Conservation (phyloP, 2,329 filamentous ascomycete species). For the Pseudomassariella vexata region DNA sequence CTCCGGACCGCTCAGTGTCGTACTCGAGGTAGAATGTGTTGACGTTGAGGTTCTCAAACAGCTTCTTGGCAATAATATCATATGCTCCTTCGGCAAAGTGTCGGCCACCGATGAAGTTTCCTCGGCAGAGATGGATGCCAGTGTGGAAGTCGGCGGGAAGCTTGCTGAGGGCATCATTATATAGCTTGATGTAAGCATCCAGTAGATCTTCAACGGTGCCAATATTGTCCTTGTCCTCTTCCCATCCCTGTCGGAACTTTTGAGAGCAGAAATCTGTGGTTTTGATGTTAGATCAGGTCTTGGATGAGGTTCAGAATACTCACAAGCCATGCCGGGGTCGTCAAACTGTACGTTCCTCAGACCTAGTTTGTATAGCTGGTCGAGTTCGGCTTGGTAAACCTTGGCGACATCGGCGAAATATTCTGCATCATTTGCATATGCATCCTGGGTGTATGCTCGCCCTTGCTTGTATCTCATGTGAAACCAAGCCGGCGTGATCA, state of each 20-base stretch:
- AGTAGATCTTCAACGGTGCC: slow-evolving; percentile 65
- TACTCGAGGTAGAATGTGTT: slow-evolving; percentile 67
- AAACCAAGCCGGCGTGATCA: slow-evolving; percentile 48
- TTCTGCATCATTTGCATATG: slow-evolving; percentile 51
- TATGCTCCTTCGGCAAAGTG: slow-evolving; percentile 64
- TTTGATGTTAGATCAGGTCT: no score
- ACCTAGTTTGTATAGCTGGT: slow-evolving; percentile 55
- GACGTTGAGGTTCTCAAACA: slow-evolving; percentile 57
- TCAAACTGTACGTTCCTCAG: slow-evolving; percentile 63
- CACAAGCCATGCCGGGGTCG: slow-evolving; percentile 62
- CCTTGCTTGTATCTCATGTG: slow-evolving; percentile 54
- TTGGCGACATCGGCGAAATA: slow-evolving; percentile 62
- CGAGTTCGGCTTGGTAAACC: slow-evolving; percentile 59
- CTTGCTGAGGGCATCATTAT: slow-evolving; percentile 64
- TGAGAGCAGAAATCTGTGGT: slow-evolving; percentile 68
- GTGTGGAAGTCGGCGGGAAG: slow-evolving; percentile 66
- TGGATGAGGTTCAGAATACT: no score
- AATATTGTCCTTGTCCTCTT: slow-evolving; percentile 60
- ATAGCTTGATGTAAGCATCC: slow-evolving; percentile 69
- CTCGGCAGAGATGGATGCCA: slow-evolving; percentile 69
- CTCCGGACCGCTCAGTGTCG: slow-evolving; percentile 58
- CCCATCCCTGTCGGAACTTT: slow-evolving; percentile 66
- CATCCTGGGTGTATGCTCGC: slow-evolving; percentile 49
- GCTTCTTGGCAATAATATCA: slow-evolving; percentile 60
- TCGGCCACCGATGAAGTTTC: slow-evolving; percentile 60